Base-by-base conservation (phyloP, 2,329 filamentous ascomycete species). In the Fulvia fulva region DNA sequence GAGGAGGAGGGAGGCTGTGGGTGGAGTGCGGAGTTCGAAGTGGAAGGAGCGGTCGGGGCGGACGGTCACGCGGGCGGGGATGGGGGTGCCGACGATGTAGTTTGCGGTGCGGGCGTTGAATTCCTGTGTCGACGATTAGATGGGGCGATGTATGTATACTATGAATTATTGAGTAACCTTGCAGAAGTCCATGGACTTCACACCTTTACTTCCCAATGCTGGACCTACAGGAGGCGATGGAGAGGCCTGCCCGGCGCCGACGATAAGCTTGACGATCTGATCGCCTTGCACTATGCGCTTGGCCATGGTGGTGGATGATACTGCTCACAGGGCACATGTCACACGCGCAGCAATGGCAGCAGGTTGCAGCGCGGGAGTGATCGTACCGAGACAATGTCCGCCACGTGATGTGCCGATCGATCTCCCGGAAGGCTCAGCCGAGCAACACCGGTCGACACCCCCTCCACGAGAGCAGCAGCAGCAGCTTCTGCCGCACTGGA, bases 111-210 rank as follows among this genome's bases (percentile, higher is more conserved):
- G 60, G 61, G 63, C 63, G 43, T 65, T 65, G 61, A 65, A 65
- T 62, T 65, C 63, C 63, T 65, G 37, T 11, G 46, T n/a, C 34
- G 19, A 22, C n/a, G 28, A 45, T 57, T 46, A 58, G 59, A 53
- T 46, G 32, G 43, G 25, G 62, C 37, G 14, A 19, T 28, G 44
- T 32, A 25, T 23, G 32, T 9, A 22, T 41, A 41, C 47, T 21
- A 16, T 32, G 47, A 54, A 52, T 43, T 49, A 8, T 50, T n/a
- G 41, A 44, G 72, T 57, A 74, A 96, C 93, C 83, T 97, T 97
- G 86, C 94, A 97, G 75, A 97, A 99, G 78, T 99, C 94, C 88
- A 99, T 99, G 58, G 90, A 95, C 81, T 99, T 99, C 63, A 99
- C 89, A 81, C 94, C 94, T 81, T 97, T 97, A 75, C 88, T 93